Evolutionary conservation across 345 rosid genomes (phyloP).

Genomic region (Bruguiera parviflora): DNA sequence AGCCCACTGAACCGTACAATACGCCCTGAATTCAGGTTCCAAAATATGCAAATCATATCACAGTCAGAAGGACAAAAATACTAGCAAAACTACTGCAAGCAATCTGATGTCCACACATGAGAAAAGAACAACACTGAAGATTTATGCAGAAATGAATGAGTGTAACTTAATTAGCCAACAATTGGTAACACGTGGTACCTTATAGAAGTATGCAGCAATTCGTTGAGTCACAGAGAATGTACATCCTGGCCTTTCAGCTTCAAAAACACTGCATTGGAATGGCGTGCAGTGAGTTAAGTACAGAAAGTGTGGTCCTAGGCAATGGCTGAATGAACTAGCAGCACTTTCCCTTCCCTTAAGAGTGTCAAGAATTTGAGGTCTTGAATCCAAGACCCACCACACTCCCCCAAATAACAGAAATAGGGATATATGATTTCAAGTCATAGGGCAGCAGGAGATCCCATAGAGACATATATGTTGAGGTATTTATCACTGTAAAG

Average conservation of each 20-base stretch:
- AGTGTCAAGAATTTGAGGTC: neutral
- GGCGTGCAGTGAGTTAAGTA: too few relatives aligned
- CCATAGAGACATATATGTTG: neutral
- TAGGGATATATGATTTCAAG: neutral
- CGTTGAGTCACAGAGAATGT: constrained; percentile 63
- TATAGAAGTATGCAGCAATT: constrained; percentile 67
- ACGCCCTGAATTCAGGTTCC: constrained; percentile 53
- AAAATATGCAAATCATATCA: too few relatives aligned
- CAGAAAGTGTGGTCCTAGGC: too few relatives aligned
- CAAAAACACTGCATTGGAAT: constrained; percentile 54
- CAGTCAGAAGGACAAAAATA: too few relatives aligned
- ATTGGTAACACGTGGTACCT: constrained; percentile 32
- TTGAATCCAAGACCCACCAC: neutral
- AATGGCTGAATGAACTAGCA: too few relatives aligned
- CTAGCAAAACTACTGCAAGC: too few relatives aligned
- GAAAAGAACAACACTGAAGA: too few relatives aligned
- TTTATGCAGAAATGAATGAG: too few relatives aligned
- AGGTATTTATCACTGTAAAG: neutral
- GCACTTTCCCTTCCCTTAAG: too few relatives aligned
- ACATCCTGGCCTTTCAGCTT: constrained; percentile 86
- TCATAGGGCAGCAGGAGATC: neutral
- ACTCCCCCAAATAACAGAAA: neutral
- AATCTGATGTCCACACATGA: too few relatives aligned
- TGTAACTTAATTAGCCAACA: too few relatives aligned
- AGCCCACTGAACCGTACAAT: constrained; percentile 83